Evolutionary conservation across 2,329 filamentous ascomycete species (phyloP).

Genomic region (Alternaria brassicicola): DNA sequence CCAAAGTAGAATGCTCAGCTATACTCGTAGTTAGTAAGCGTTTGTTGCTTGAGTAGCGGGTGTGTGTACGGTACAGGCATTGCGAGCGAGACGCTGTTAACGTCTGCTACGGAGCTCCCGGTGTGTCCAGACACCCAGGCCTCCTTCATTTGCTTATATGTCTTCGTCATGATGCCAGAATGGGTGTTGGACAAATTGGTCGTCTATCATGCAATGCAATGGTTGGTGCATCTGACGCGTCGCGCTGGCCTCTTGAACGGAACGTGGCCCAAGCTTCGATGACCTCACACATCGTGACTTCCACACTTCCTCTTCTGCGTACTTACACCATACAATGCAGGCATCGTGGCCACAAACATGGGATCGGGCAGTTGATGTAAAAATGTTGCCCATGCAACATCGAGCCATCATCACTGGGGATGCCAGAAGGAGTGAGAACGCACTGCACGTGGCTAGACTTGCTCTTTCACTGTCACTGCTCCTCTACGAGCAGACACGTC

Average conservation of each 20-base stretch:
- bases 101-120: constrained; percentile 81
- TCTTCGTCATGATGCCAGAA: constrained; percentile 48
- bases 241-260: constrained; percentile 22
- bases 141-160: constrained; percentile 92
- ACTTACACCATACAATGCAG: not conserved
- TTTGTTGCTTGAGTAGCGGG: constrained; percentile 18
- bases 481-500: not conserved
- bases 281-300: constrained; percentile 15
- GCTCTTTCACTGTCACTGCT: constrained; percentile 18
- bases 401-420: not conserved
- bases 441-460: constrained; percentile 1
- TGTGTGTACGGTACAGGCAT: constrained; percentile 69
- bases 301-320: not conserved
- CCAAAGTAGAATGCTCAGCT: constrained; percentile 87
- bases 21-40: constrained; percentile 35
- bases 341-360: not conserved
- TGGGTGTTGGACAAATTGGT: constrained; percentile 17
- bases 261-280: constrained; percentile 12
- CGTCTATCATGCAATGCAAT: constrained; percentile 12
- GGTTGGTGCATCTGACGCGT: constrained; percentile 21
- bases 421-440: not conserved
- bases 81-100: constrained; percentile 83
- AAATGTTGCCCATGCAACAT: rapidly evolving
- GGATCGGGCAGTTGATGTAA: rapidly evolving
- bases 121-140: constrained; percentile 92